These are phyloP conservation scores for Pholiota molesta DNA, from an alignment of 768 basidiomycete genomes.

Conservation along the genomic window DNA sequence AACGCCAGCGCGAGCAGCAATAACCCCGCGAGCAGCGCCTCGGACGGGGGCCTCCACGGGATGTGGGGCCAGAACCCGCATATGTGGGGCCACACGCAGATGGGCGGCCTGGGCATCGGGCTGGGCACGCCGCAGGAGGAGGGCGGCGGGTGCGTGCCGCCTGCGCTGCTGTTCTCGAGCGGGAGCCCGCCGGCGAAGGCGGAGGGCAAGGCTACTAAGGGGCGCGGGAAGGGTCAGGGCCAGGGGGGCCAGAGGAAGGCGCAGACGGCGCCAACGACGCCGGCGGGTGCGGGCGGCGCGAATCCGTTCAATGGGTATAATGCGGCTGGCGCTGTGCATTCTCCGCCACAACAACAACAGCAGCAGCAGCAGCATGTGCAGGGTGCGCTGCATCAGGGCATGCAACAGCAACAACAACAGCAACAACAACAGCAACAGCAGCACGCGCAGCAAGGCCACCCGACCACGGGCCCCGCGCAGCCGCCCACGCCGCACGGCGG, in stretches of 20 bases:
- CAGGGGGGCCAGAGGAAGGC: background rate
- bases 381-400: background rate
- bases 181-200: background rate
- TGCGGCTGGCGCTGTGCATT: too few species aligned
- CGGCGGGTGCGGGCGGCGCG: background rate
- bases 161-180: constrained; percentile 62
- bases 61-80: background rate
- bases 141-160: constrained; percentile 53
- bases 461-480: too few species aligned
- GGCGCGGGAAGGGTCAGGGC: background rate
- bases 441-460: too few species aligned
- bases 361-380: background rate
- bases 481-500: background rate
- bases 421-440: background rate
- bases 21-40: background rate
- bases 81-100: background rate
- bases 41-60: background rate
- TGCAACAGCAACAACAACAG: background rate
- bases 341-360: too few species aligned
- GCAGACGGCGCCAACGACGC: background rate
- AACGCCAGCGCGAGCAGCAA: constrained; percentile 3
- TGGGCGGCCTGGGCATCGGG: constrained; percentile 1
- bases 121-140: constrained; percentile 17
- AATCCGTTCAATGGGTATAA: background rate
- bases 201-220: background rate